phyloP scores from a whole-genome alignment of 177 flowering plant species.

The Vitis hybrid region DNA sequence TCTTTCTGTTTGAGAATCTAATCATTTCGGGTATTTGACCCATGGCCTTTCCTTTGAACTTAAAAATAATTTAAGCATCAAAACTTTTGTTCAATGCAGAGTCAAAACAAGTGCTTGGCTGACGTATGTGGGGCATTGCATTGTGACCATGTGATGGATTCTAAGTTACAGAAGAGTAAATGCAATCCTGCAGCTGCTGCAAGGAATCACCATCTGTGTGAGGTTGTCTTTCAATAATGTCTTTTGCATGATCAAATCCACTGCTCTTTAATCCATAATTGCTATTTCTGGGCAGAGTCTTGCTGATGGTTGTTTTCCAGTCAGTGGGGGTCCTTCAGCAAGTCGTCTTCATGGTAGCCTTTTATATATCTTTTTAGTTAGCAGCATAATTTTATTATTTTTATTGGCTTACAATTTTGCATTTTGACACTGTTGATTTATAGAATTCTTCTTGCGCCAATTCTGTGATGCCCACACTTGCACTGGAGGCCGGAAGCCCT shows the following conservation, averaged over 20 bases:
- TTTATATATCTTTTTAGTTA: neutral
- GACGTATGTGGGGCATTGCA: conserved; percentile 88
- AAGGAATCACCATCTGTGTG: conserved; percentile 73
- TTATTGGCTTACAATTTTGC: neutral
- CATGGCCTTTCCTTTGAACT: too few species aligned
- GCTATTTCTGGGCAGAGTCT: conserved; percentile 52
- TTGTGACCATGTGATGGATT: conserved; percentile 60
- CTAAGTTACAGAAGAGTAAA: conserved; percentile 46
- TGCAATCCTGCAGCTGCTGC: conserved; percentile 91
- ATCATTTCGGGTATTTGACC: too few species aligned
- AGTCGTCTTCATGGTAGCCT: conserved; percentile 74
- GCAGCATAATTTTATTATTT: neutral
- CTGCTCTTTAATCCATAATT: neutral
- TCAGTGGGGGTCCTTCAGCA: conserved; percentile 54
- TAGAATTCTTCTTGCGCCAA: conserved; percentile 81
- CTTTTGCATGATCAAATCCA: conserved; percentile 3
- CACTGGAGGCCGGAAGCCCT: conserved; percentile 55
- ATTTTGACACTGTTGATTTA: neutral
- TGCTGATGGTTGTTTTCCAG: conserved; percentile 78
- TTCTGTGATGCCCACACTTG: conserved; percentile 86
- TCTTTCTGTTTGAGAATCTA: too few species aligned
- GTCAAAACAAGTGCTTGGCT: conserved; percentile 73
- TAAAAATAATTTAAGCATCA: neutral
- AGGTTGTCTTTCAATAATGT: conserved; percentile 42
- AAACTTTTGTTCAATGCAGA: conserved; percentile 45